phyloP scores from a whole-genome alignment of 768 basidiomycete species.

The Phanerochaete carnosa region DNA sequence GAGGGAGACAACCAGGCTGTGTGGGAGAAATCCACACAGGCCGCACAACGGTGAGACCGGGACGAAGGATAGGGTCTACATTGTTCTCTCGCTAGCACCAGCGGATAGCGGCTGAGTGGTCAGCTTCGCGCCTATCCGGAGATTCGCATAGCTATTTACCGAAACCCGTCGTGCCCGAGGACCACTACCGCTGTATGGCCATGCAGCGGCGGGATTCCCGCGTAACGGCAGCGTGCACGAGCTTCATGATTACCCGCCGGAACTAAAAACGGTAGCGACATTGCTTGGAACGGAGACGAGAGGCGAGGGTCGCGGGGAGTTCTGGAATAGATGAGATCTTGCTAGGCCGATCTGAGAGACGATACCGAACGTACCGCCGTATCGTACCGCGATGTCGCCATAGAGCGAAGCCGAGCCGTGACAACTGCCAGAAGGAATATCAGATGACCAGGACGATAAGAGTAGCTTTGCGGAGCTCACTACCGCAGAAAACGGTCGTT shows the following conservation, averaged over 20 bases:
- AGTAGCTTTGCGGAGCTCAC: conserved; percentile 15
- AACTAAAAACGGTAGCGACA: not conserved
- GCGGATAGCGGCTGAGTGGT: not conserved
- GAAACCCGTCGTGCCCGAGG: not conserved
- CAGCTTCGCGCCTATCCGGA: conserved; percentile 7
- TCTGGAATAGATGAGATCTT: not conserved
- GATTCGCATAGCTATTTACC: conserved; percentile 7
- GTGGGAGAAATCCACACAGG: conserved; percentile 3
- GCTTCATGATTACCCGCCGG: not conserved
- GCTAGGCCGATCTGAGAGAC: not conserved
- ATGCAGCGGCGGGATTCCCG: not conserved
- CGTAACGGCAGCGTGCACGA: not conserved
- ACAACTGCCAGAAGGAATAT: conserved; percentile 11
- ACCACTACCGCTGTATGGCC: not conserved
- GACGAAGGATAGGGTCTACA: not conserved
- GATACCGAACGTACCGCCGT: not conserved
- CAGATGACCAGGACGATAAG: conserved; percentile 29
- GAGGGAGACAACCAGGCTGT: not conserved
- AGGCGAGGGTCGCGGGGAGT: not conserved
- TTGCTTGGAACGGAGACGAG: not conserved
- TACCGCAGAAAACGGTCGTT: conserved; percentile 21
- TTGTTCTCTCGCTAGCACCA: not conserved
- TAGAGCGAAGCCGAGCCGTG: not conserved
- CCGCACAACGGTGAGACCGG: conserved; percentile 6
- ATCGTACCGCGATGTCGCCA: conserved; percentile 7